Evolutionary conservation across 2,329 filamentous ascomycete species (phyloP), one percentile per base, ranked within the genome.

Genomic region (Fusarium denticulatum): DNA sequence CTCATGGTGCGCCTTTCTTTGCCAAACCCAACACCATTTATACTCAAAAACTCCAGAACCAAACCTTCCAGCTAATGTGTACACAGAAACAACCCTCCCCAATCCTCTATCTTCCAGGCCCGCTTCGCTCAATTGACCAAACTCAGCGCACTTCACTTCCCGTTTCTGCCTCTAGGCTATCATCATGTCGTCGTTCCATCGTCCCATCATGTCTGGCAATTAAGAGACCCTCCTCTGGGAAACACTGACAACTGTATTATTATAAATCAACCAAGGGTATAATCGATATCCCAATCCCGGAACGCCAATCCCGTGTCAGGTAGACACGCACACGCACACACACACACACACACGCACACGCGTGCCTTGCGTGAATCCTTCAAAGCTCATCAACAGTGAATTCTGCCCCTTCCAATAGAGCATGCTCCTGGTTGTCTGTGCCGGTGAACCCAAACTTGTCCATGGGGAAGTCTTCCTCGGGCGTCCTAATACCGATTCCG

Each of bases 401-500:
- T 28, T 81, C 83, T 34, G 78, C 57, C 22, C 74, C 80, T 28
- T 75, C 69, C 57, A 80, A 82, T 70, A 84, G 74, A 36, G 72
- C 76, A 60, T 83, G 80, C 32, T 77, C 79, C 55, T 83, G 80
- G 34, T 74, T 79, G 37, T 84, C 82, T 32, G 79, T 69, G 42
- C 80, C 80, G 18, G 82, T 76, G 66, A 86, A 87, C 15, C 85
- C 83, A 77, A 87, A 91, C 77, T 91, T 91, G 59, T 89, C 88
- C 79, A 89, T 86, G 3, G 87, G 84, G 52, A 90, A 90, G 32
- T 92, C 90, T 61, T 92, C 90, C 60, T 92, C 90, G 2, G 90
- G 90, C 9, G 90, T 91, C 57, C 89, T 84, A 76, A 94, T 91
- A 36, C 91, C 91, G 68, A 94, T 94, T 4, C 92, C 92, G 77